A percentile compares a stretch with the other conserved stretches of the same genome.
Conservation (phyloP, 176 grass and related monocot species). For the Ananas comosus region DNA sequence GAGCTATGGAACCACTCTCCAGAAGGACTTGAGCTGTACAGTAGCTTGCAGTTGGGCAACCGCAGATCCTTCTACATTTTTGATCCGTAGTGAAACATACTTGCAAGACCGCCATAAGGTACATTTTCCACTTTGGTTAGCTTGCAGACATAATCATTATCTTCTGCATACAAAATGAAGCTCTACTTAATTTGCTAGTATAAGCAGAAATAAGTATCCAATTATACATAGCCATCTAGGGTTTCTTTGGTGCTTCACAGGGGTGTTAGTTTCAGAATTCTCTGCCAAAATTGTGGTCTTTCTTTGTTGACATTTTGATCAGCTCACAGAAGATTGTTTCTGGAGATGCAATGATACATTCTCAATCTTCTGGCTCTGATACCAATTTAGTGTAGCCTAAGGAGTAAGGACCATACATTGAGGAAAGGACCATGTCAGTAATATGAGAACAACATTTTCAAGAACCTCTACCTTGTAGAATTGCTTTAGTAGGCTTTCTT, state of each 20-base stretch:
- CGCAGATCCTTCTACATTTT: conserved; percentile 10
- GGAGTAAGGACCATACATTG: too few relatives aligned
- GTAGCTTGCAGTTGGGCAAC: conserved; percentile 10
- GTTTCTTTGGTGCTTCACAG: background rate
- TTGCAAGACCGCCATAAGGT: conserved; percentile 9
- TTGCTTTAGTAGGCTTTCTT: too few relatives aligned
- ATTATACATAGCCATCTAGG: background rate
- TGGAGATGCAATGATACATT: background rate
- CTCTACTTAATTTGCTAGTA: background rate
- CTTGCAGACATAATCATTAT: background rate
- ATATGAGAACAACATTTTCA: too few relatives aligned
- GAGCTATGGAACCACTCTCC: conserved; percentile 14
- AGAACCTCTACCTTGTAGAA: too few relatives aligned
- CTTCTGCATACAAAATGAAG: background rate
- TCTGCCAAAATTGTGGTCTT: background rate
- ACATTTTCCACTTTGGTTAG: background rate
- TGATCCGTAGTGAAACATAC: conserved; percentile 2
- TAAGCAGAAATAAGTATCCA: background rate
- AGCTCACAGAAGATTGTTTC: background rate
- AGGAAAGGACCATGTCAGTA: too few relatives aligned
- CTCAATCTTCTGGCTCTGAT: too few relatives aligned
- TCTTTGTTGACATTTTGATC: background rate
- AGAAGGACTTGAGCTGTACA: conserved; percentile 2
- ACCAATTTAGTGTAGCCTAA: too few relatives aligned
- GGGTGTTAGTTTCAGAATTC: background rate